Evolutionary conservation across 495 filamentous ascomycete species (phyloP), one percentile per base, ranked within the genome.

Genomic region (Tuber magnatum): DNA sequence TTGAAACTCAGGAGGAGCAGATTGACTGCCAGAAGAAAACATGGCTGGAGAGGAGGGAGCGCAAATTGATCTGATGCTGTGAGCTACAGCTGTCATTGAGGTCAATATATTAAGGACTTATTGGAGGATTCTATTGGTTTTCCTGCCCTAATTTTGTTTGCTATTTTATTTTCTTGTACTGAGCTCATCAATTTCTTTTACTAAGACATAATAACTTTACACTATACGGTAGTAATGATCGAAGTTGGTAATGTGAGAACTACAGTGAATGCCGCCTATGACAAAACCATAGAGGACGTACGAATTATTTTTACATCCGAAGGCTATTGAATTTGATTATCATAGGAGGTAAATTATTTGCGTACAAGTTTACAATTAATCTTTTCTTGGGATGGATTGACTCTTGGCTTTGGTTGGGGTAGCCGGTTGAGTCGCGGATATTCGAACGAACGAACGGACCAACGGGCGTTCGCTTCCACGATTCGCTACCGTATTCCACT

Each of bases 161-260:
- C 22, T 51, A 5, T 24, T 24, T n/a, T 51, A 7, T 7, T 35
- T 65, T 35, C 32, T 20, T 7, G 12, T 28, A 56, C 24, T 0
- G 20, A 7, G 1, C 16, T n/a, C 3, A 20, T 35, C 28, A n/a
- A 7, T 32, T 32, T 18, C 32, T 65, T 65, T 32, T 12, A 5
- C 28, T 61, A 28, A 3, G n/a, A 1, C 1, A n/a, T 4, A 0
- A 9, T 28, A 0, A 0, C 0, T 28, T 61, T 28, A 9, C 12
- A 14, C n/a, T 28, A 2, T 14, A n/a, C n/a, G n/a, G n/a, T 5
- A 32, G 51, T 28, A 61, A 28, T 61, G 24, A 61, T 61, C 3
- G n/a, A 3, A 14, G 10, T 9, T n/a, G 9, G 48, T 8, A 61
- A 61, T 28, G n/a, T n/a, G 9, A 40, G 39, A 7, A 40, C 39